Conservation (phyloP, 768 basidiomycete genomes). For the Mrakia hoshinonis region DNA sequence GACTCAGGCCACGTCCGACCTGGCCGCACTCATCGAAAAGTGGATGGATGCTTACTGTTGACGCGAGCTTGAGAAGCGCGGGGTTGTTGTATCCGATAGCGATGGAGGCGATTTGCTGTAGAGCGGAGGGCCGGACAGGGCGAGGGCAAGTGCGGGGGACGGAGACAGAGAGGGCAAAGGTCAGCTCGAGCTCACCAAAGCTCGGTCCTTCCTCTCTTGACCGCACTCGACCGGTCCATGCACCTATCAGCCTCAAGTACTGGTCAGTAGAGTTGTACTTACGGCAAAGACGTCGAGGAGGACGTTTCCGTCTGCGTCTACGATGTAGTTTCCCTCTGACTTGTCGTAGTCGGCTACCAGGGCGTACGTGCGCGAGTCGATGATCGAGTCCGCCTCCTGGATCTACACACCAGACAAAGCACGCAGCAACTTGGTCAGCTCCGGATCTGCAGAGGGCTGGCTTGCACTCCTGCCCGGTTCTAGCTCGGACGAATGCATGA, state of each 20-base stretch:
- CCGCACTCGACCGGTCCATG: no score
- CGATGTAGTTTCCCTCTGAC: conserved; percentile 41
- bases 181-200: neutral
- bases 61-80: conserved; percentile 36
- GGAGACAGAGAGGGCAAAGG: neutral
- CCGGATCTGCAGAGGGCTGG: no score
- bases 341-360: conserved; percentile 26
- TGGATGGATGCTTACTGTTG: conserved; percentile 32
- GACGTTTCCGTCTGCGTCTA: conserved; percentile 44
- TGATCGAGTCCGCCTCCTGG: neutral
- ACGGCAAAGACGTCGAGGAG: conserved; percentile 43
- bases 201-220: neutral
- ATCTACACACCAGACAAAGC: neutral
- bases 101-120: conserved; percentile 37
- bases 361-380: conserved; percentile 30
- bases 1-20: neutral
- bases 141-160: neutral
- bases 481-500: no score
- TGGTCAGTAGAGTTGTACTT: neutral
- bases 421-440: neutral
- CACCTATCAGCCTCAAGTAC: no score
- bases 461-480: no score
- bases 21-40: neutral
- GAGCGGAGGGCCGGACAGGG: neutral
- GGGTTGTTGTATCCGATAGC: conserved; percentile 42